Base-by-base conservation (phyloP, 805 yeast genomes). In the Pichia occidentalis region DNA sequence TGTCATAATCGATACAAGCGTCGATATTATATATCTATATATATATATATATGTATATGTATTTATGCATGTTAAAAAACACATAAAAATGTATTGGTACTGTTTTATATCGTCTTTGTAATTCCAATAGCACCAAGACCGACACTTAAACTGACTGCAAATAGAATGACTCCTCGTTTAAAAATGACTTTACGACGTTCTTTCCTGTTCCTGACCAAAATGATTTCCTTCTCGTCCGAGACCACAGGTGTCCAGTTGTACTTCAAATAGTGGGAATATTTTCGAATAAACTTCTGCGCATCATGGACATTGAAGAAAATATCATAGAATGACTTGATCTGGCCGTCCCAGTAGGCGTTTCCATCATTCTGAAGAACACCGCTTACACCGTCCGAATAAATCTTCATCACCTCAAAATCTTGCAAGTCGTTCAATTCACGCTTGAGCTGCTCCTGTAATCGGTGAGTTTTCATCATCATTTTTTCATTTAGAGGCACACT, bases 221-320 rank as follows among this genome's bases (percentile, higher is more conserved):
- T 61, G 18, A 73, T 47, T 29, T 59, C 55, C 3, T 56, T 54
- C 4, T 57, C 58, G 23, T 73, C 71, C 20, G 74, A 68, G 4
- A 77, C 84, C 24, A 75, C 59, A n/a, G 78, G 61, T 39, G 57
- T 64, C 82, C 81, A 80, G 10, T 65, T 65, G 17, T 56, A 52
- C 18, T 53, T 57, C 37, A 73, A 71, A 29, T 77, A 58, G 42
- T 56, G 64, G 33, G 61, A 64, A 7, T 77, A 56, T 7, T 49
- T 42, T 14, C 59, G 57, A 32, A 64, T 52, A 21, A 62, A 60
- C 12, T 45, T 34, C 18, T 57, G 62, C 29, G 69, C 59, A 10
- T 66, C 63, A 24, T 67, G 64, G 6, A 75, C 52, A 10, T 55
- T 57, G 10, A 39, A 9, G 28, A 51, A 24, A 12, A 50, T 23